Evolutionary conservation across 306 rosid genomes (phyloP).

Genomic region (Cicer cuneatum): DNA sequence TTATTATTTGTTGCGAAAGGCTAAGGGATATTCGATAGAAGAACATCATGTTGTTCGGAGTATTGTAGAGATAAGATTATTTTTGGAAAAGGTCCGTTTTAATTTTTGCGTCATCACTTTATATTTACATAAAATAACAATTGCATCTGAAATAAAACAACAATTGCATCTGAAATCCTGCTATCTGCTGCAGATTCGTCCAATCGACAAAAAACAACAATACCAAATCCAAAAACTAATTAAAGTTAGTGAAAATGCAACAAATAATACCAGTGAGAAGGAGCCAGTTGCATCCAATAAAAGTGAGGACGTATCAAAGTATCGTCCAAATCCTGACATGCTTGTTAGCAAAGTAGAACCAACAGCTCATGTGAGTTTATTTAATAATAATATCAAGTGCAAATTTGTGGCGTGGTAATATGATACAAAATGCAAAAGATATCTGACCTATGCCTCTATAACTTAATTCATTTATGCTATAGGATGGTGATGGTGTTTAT

Average conservation of each 20-base stretch:
- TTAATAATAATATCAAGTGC: conserved; percentile 4
- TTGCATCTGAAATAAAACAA: conserved; percentile 30
- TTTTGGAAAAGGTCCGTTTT: conserved; percentile 76
- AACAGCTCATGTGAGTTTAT: conserved; percentile 48
- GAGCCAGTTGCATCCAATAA: conserved; percentile 50
- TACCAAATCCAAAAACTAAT: conserved; percentile 88
- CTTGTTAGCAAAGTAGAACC: conserved; percentile 62
- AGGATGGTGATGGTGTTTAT: conserved; percentile 61
- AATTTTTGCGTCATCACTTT: background rate
- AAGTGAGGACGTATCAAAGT: conserved; percentile 65
- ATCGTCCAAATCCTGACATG: conserved; percentile 85
- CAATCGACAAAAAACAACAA: conserved; percentile 86
- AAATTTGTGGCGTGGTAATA: background rate
- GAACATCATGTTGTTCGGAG: conserved; percentile 77
- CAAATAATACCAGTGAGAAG: conserved; percentile 53
- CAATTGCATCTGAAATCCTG: conserved; percentile 20
- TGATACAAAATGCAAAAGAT: conserved; percentile 3
- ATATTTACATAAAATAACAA: background rate
- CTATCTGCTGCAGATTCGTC: conserved; percentile 66
- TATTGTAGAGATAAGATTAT: conserved; percentile 81
- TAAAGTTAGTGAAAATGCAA: conserved; percentile 55
- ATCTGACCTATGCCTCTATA: background rate
- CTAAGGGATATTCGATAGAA: conserved; percentile 72
- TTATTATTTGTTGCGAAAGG: conserved; percentile 79
- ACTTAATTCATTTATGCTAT: conserved; percentile 39